These are phyloP conservation scores for Neckera pumila DNA, from an alignment of 225 moss, liverwort and hornwort species.

Conservation along the genomic window DNA sequence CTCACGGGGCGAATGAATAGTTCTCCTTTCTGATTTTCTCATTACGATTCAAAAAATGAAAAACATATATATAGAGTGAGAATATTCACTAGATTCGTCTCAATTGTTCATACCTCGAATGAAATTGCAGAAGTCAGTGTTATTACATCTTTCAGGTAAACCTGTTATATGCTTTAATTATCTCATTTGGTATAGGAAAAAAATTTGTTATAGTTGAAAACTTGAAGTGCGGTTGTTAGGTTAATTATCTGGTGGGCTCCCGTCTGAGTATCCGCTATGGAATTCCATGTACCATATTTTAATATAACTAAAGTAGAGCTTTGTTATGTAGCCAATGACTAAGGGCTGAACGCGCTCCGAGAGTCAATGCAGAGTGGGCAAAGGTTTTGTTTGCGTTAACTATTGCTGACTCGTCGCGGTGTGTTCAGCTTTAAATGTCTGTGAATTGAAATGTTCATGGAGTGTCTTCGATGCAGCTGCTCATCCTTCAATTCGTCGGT, in stretches of 20 bases:
- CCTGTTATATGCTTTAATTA: no score
- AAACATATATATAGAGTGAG: no score
- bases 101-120: no score
- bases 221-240: background rate
- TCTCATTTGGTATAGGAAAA: no score
- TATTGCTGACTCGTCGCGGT: background rate
- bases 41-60: background rate
- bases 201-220: background rate
- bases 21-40: background rate
- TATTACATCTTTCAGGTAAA: no score
- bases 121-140: no score
- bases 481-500: background rate
- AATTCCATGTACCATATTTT: background rate
- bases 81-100: no score
- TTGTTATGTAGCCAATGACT: background rate
- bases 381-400: background rate
- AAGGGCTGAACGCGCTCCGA: background rate
- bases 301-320: background rate
- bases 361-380: background rate
- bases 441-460: background rate
- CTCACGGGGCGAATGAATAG: constrained; percentile 31
- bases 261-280: background rate
- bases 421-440: background rate
- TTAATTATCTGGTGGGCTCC: background rate
- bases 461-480: background rate